Base-by-base conservation (phyloP, 1,284 basidiomycete genomes). In the Heterobasidion annosum region DNA sequence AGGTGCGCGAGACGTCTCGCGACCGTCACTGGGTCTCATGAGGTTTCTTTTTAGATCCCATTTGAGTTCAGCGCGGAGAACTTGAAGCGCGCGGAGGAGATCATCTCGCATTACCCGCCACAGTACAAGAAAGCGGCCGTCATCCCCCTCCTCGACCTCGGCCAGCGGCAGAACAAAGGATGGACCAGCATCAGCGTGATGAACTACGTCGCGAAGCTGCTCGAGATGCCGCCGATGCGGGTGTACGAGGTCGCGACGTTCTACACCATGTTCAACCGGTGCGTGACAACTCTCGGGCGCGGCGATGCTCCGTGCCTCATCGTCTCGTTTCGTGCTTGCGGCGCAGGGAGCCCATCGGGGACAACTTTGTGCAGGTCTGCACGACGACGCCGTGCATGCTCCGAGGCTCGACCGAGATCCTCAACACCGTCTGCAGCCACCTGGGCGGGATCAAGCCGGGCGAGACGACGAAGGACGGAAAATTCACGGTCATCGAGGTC, bases 181-280 rank as follows among this genome's bases (percentile, higher is more conserved):
- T 99, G 93, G 93, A 96, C 94, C n/a, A 93, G 89, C 67, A 96
- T 99, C 63, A 92, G 89, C 64, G 94, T 96, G 58, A 99, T 99
- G 96, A 98, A 99, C 74, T 92, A 94, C 64, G 88, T 99, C 49
- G 96, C 96, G 1, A 85, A 88, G 59, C 73, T 96, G 42, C 79
- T 99, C 53, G 93, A 92, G 66, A 92, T 99, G 85, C 92, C 91
- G 8, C 91, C 93, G 54, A 99, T 99, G 97, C 87, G 96, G 16
- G 97, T 99, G 6, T 99, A 99, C 71, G 97, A 99, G 74, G 97
- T 99, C 52, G 96, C 97, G 12, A 97, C 94, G 10, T 99, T 99
- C 76, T 99, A 99, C 73, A 99, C 96, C 62, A 98, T 99, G 96
- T 98, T 93, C 78, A 97, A 96, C 76, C 82, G 92, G 88, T 88